Evolutionary conservation across 805 yeast genomes (phyloP).

Genomic region (Ogataea thermomethanolica): DNA sequence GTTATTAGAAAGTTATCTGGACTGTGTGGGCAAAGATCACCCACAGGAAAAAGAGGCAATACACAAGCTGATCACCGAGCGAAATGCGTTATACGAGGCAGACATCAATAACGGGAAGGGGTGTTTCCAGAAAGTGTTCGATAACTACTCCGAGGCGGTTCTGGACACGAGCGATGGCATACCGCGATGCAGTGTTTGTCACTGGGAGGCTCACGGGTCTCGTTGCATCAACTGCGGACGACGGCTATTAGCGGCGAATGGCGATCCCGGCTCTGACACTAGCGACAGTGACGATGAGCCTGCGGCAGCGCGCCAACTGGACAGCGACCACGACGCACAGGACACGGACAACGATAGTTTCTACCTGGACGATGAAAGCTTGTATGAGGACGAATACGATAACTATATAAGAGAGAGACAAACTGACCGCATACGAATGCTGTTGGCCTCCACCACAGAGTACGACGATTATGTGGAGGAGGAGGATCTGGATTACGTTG

Average conservation of each 20-base stretch:
- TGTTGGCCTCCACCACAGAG: neutral
- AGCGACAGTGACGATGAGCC: slow-evolving; percentile 7
- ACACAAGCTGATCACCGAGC: slow-evolving; percentile 27
- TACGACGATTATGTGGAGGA: slow-evolving; percentile 4
- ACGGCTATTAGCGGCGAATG: slow-evolving; percentile 33
- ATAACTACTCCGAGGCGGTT: slow-evolving; percentile 45
- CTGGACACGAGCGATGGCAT: slow-evolving; percentile 69
- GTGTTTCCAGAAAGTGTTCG: slow-evolving; percentile 50
- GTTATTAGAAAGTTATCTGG: slow-evolving; percentile 39
- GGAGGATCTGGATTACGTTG: slow-evolving; percentile 4
- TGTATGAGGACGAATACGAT: slow-evolving; percentile 1
- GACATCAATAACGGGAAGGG: slow-evolving; percentile 34
- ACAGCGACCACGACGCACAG: slow-evolving; percentile 13
- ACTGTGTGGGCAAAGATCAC: slow-evolving; percentile 34
- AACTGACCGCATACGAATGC: neutral
- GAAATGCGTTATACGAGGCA: slow-evolving; percentile 34
- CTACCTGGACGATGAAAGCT: neutral
- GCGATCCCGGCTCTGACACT: slow-evolving; percentile 3
- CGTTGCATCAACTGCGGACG: slow-evolving; percentile 69
- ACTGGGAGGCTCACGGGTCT: slow-evolving; percentile 72
- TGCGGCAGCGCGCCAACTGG: slow-evolving; percentile 4
- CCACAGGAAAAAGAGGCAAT: slow-evolving; percentile 19
- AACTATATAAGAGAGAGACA: slow-evolving; percentile 1
- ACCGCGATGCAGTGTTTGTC: slow-evolving; percentile 70
- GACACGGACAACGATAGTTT: slow-evolving; percentile 10